These are phyloP conservation scores for Metarhizium album DNA, from an alignment of 2,329 filamentous ascomycete species.

Conservation along the genomic window DNA sequence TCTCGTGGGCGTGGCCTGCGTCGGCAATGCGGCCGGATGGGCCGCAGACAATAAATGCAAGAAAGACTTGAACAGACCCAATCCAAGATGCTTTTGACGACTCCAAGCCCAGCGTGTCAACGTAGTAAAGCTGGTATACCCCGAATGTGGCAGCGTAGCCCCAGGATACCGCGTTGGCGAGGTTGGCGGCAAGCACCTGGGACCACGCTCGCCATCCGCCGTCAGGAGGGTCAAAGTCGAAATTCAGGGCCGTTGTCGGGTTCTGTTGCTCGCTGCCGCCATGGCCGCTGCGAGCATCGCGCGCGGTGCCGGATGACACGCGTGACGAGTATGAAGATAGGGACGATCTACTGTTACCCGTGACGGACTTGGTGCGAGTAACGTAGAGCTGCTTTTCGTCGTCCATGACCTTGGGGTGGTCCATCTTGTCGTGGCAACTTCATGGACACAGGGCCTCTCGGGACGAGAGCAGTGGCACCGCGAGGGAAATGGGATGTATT, in stretches of 20 bases:
- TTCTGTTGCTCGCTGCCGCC: not conserved
- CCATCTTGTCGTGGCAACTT: not conserved
- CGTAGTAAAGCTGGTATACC: slow-evolving; percentile 42
- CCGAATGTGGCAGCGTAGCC: slow-evolving; percentile 39
- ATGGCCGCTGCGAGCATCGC: not conserved
- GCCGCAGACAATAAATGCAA: slow-evolving; percentile 37
- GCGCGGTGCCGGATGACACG: not conserved
- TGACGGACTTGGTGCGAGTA: not conserved
- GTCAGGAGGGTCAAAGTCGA: slow-evolving; percentile 22
- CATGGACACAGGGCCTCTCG: not conserved
- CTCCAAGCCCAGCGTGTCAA: slow-evolving; percentile 23
- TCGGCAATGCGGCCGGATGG: slow-evolving; percentile 39
- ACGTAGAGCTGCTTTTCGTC: not conserved
- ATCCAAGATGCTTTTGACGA: slow-evolving; percentile 32
- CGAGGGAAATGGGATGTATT: not conserved
- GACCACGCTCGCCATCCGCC: slow-evolving; percentile 38
- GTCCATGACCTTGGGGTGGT: not conserved
- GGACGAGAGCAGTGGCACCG: not conserved
- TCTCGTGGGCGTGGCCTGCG: slow-evolving; percentile 34
- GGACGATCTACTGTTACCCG: not conserved
- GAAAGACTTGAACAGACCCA: slow-evolving; percentile 39
- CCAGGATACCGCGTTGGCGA: slow-evolving; percentile 40
- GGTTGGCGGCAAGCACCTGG: slow-evolving; percentile 35
- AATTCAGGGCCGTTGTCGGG: not conserved
- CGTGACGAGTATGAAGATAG: not conserved